Evolutionary conservation across 2,329 filamentous ascomycete species (phyloP), one percentile per base, ranked within the genome.

Genomic region (Botrytis fabae): DNA sequence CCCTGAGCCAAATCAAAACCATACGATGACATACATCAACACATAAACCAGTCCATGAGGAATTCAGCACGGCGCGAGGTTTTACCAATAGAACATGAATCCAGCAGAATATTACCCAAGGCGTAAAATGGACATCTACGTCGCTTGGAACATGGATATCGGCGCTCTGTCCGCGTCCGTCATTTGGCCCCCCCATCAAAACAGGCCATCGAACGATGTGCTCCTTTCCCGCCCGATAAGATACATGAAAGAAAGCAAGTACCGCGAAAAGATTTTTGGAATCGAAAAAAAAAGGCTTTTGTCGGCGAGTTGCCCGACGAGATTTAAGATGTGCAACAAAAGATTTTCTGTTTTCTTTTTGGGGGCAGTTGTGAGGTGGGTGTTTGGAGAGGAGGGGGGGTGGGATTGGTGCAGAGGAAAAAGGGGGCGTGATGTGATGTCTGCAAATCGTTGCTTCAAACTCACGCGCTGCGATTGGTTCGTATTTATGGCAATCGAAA

Each of bases 141-240:
- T 42, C 35, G 65, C 65, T 68, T 68, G 28, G 1, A n/a, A 40
- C 8, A 62, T 42, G 8, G 6, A n/a, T 20, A 6, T 40, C 64
- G 65, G 65, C 18, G 38, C 48, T 40, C 28, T 57, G 48, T 69
- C 65, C 65, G 65, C 35, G 20, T 69, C 65, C 65, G 65, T 48
- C 16, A 54, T 22, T 25, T 4, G 22, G 54, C 35, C 4, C 46
- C 46, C 4, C 4, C 38, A 64, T 6, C 6, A 7, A 25, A 40
- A 44, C 10, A 3, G 7, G 44, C 6, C 32, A 40, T 68, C 64
- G 32, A 28, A 16, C 46, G 35, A 68, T 69, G n/a, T 18, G 9
- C 28, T 18, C 44, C 20, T 18, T n/a, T 40, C 35, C 60, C 35
- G 22, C 35, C 25, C 4, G 40, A 2, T 20, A 51, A 51, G 3